phyloP scores from a whole-genome alignment of 73 alveolate species.

The Tetrahymena borealis region DNA sequence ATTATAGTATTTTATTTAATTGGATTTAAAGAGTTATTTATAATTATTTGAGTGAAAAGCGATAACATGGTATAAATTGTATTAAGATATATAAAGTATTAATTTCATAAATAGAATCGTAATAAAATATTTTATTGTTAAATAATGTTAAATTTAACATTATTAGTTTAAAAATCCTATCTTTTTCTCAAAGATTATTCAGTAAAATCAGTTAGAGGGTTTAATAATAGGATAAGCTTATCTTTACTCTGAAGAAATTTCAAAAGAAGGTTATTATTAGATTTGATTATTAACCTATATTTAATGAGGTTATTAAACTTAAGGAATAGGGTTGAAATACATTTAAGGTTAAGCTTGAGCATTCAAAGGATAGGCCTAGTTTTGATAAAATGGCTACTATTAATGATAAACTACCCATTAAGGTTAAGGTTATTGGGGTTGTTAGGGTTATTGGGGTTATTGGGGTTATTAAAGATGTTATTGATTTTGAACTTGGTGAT shows the following conservation, averaged over 20 bases:
- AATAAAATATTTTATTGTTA: no score
- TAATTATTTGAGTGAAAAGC: no score
- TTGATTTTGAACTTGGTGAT: neutral
- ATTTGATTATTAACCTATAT: neutral
- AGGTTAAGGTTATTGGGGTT: neutral
- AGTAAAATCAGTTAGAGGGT: neutral
- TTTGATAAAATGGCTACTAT: neutral
- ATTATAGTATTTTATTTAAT: no score
- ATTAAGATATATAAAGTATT: no score
- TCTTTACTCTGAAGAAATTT: neutral
- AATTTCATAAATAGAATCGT: no score
- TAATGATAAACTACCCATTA: neutral
- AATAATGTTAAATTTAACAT: no score
- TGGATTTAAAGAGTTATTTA: no score
- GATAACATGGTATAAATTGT: no score
- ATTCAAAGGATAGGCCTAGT: neutral
- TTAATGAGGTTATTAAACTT: neutral
- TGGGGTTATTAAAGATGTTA: neutral
- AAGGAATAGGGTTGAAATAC: neutral
- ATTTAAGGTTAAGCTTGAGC: neutral
- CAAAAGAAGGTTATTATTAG: neutral
- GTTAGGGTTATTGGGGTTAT: neutral
- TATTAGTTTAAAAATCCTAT: no score
- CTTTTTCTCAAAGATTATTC: neutral
- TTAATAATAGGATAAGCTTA: neutral